Base-by-base conservation (phyloP, 306 rosid genomes). In the Cajanus cajan region DNA sequence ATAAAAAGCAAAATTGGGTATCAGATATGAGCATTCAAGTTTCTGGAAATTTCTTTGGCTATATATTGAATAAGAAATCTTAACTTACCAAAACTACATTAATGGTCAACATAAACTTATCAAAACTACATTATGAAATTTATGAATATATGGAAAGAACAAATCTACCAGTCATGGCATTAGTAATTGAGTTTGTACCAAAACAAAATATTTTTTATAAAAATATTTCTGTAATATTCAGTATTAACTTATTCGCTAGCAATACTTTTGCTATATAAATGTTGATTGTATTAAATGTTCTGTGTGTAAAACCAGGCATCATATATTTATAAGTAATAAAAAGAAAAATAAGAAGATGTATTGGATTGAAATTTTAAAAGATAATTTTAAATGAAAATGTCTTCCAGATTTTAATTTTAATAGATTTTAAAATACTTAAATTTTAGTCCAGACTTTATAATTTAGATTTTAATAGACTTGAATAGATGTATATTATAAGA, bases 21-120 rank as follows among this genome's bases (percentile, higher is more conserved):
- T 70, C 57, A 11, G 5, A 28, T 19, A 36, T 8, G 4, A 25
- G 36, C 78, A 44, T 79, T 79, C 63, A 78, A 57, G 44, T 34
- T 45, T 12, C 28, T 36, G 5, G 4, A 34, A 43, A 65, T 47
- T 28, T 59, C 44, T 52, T 11, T 22, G 39, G 22, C 64, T 34
- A 5, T 36, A n/a, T 31, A 51, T 64, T 73, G 0, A 73, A 52
- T 52, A 50, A 47, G 24, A 71, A 62, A 80, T 80, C 73, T 80
- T 63, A 21, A 37, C 7, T 37, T 62, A 37, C 73, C 73, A 61
- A 71, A 79, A 36, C 44, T 13, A 48, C 37, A 24, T 79, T 47
- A 79, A 28, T 28, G 31, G 31, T 28, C 1, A 28, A 28, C n/a
- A n/a, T n/a, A 28, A 21, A 37, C 7, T 24, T 62, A 37, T 67